Evolutionary conservation across 2,329 filamentous ascomycete species (phyloP).

Genomic region (Domatiomyces globalis): DNA sequence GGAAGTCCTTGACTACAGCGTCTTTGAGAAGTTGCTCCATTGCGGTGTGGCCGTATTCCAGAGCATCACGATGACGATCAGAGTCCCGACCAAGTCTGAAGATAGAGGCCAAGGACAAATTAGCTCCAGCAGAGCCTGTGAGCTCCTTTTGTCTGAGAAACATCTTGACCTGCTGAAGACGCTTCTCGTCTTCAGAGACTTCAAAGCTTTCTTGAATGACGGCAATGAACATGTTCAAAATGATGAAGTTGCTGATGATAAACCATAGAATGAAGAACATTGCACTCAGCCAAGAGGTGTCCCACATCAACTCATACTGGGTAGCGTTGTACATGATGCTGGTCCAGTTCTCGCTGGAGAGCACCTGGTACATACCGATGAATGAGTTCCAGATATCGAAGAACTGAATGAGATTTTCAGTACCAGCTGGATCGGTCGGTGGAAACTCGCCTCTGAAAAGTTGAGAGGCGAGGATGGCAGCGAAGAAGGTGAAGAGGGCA

Average conservation of each 20-base stretch:
- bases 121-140: conserved; percentile 48
- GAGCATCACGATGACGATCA: conserved; percentile 56
- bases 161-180: conserved; percentile 85
- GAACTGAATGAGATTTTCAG: conserved; percentile 60
- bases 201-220: conserved; percentile 99
- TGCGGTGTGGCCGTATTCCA: conserved; percentile 82
- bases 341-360: conserved; percentile 97
- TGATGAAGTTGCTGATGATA: conserved; percentile 84
- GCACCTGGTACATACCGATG: conserved; percentile 90
- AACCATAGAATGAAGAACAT: conserved; percentile 91
- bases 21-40: conserved; percentile 96
- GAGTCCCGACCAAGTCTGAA: conserved; percentile 50
- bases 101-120: conserved; percentile 60
- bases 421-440: conserved; percentile 43
- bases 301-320: conserved; percentile 45
- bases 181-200: conserved; percentile 95
- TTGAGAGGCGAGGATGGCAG: conserved; percentile 84
- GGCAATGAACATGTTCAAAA: conserved; percentile 99
- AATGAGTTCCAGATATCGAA: conserved; percentile 90
- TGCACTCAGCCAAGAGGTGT: conserved; percentile 85
- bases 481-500: conserved; percentile 85
- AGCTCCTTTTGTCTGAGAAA: conserved; percentile 87
- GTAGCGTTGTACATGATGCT: conserved; percentile 71
- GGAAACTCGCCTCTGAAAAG: conserved; percentile 81
- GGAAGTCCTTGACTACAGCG: conserved; percentile 83